Conservation (phyloP, 2,329 filamentous ascomycete genomes). For the Myriosclerotinia duriaeana region DNA sequence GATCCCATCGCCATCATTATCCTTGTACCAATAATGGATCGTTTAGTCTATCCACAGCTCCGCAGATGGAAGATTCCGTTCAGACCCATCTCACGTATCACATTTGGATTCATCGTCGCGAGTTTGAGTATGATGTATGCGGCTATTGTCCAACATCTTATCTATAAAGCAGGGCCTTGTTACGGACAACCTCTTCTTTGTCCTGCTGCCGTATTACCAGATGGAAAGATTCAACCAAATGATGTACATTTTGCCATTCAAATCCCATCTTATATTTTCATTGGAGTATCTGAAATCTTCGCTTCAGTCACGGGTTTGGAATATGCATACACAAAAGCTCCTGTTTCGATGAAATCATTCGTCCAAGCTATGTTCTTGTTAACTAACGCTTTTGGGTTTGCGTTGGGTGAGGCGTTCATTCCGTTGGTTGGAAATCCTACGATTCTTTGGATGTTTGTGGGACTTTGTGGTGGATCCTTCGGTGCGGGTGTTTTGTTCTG, state of each 20-base stretch:
- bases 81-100: slow-evolving; percentile 56
- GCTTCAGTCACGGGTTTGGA: slow-evolving; percentile 64
- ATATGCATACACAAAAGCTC: slow-evolving; percentile 76
- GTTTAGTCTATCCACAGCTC: slow-evolving; percentile 58
- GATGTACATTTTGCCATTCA: slow-evolving; percentile 45
- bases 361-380: slow-evolving; percentile 68
- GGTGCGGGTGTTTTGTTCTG: slow-evolving; percentile 30
- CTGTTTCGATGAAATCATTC: slow-evolving; percentile 75
- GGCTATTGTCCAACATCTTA: slow-evolving; percentile 44
- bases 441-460: slow-evolving; percentile 43
- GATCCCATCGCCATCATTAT: slow-evolving; percentile 61
- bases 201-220: slow-evolving; percentile 5
- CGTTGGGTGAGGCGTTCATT: slow-evolving; percentile 48
- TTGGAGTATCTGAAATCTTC: slow-evolving; percentile 58
- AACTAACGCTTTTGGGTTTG: slow-evolving; percentile 59
- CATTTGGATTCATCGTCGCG: slow-evolving; percentile 58
- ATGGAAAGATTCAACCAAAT: slow-evolving; percentile 30
- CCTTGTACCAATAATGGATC: slow-evolving; percentile 52
- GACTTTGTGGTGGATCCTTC: slow-evolving; percentile 29
- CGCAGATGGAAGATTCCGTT: slow-evolving; percentile 55
- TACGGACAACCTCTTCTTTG: slow-evolving; percentile 45
- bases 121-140: slow-evolving; percentile 21
- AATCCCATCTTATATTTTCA: slow-evolving; percentile 48
- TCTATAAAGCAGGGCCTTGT: slow-evolving; percentile 61
- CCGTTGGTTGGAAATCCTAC: slow-evolving; percentile 47